Evolutionary conservation across 352 stramenopile species (phyloP), one percentile per base, ranked within the genome.

Genomic region (Phytophthora multivora): DNA sequence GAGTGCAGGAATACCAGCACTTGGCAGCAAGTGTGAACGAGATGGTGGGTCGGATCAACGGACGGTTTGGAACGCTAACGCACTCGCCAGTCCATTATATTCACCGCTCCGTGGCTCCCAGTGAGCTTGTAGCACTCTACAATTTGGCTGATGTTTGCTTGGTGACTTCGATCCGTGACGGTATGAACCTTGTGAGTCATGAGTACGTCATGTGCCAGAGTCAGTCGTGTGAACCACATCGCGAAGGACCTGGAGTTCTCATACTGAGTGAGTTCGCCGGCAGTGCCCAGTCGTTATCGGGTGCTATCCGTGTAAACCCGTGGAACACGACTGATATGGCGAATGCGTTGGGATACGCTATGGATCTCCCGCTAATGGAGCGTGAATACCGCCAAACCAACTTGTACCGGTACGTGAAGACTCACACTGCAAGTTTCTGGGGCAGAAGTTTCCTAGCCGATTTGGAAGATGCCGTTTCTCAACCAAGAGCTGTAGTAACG

Each of bases 41-140:
- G 50, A 80, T 96, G 69, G 88, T 97, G 13, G 88, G 88, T 0
- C 73, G 89, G 13, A 97, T 97, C 66, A 97, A 97, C 47, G 89
- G 89, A 1, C 79, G 75, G 3, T 97, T 89, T 70, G 82, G 88
- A 13, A 96, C 85, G 10, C 61, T 97, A 10, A 77, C 93, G 43
- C 87, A 96, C 77, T 89, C 82, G 23, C 89, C 89, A 13, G 83
- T 97, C 11, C 88, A 97, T 68, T 97, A 96, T 51, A 96, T 97
- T 55, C 88, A 96, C 39, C 85, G 81, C 0, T 72, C 73, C 5
- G 78, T 96, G 25, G 59, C 74, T n/a, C 85, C 89, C 19, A 84
- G 82, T 16, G 88, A 97, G 56, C 79, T 97, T 0, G 88, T 96
- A 25, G 88, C 89, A 16, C 86, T 96, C 6, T 97, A 97, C 62